Base-by-base conservation (phyloP, 495 filamentous ascomycete genomes). In the Penicillium chermesinum region DNA sequence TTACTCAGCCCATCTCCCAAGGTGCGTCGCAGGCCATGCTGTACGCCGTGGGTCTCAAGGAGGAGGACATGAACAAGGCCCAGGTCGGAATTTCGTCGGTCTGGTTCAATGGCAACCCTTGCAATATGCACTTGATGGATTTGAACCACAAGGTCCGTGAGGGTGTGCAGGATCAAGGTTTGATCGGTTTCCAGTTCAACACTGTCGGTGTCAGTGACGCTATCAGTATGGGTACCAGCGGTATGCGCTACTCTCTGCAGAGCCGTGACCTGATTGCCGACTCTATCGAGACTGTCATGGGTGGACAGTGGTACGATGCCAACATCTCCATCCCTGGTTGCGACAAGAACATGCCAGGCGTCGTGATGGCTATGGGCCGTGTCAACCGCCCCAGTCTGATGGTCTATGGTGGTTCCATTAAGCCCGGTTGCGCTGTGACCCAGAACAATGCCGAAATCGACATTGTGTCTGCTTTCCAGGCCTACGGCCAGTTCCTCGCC, bases 321-420 rank as follows among this genome's bases (percentile, higher is more conserved):
- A 97, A 97, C 65, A 88, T 98, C 63, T 94, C 88, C 15, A 87
- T 98, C 57, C 93, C 93, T n/a, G 93, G 93, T 34, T 98, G 93
- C 68, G 94, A 98, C 77, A 98, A 98, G 84, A 98, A 98, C 70
- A 96, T 98, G 94, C 93, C 93, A 6, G 93, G 93, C 70, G 93
- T 96, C 30, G 70, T 96, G 50, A 98, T 98, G 74, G 94, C 93
- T 35, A 96, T 96, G 93, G 93, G 89, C 21, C 78, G 93, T 40
- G 82, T 95, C 58, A 97, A 98, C 73, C 76, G 93, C 43, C 93
- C 93, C 20, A 87, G 85, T 49, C 63, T 98, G 55, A 97, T 98
- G 94, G 86, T 98, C 16, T 98, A 98, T 66, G 93, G 93, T 52
- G 93, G 93, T 46, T 86, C 86, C 34, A 97, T 97, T 70, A 85